Percentiles rank a stretch among this genome's conserved stretches.
Evolutionary conservation across 164 flowering plant species (phyloP).

Genomic region (Nymphaea thermarum): DNA sequence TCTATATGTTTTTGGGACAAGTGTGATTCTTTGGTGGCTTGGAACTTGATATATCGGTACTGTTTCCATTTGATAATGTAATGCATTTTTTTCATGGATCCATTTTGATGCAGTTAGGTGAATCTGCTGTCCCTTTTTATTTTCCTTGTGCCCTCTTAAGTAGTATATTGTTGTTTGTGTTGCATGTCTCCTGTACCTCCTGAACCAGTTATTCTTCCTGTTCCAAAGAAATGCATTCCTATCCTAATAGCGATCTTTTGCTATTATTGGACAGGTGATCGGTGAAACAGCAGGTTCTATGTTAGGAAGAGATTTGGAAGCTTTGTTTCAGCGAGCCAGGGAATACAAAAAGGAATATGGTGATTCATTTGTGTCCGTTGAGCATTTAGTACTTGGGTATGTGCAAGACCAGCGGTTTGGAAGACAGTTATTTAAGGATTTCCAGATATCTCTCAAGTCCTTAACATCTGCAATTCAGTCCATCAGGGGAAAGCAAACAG

Average conservation of each 20-base stretch:
- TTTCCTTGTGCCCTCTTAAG: too few species aligned
- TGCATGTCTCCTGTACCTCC: too few species aligned
- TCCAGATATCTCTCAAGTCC: slow-evolving; percentile 43
- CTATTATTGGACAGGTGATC: slow-evolving; percentile 40
- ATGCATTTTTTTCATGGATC: too few species aligned
- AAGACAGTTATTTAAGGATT: slow-evolving; percentile 76
- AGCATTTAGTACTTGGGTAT: slow-evolving; percentile 88
- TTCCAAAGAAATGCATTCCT: too few species aligned
- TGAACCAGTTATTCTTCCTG: too few species aligned
- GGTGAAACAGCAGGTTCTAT: slow-evolving; percentile 86
- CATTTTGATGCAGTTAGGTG: too few species aligned
- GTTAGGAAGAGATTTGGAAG: slow-evolving; percentile 92
- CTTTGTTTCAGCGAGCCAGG: slow-evolving; percentile 67
- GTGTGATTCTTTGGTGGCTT: too few species aligned
- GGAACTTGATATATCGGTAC: too few species aligned
- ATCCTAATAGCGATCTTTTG: background rate
- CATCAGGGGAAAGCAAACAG: slow-evolving; percentile 80
- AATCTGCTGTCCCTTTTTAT: too few species aligned
- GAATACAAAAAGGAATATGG: slow-evolving; percentile 80
- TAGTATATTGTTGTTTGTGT: too few species aligned
- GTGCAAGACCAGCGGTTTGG: slow-evolving; percentile 76
- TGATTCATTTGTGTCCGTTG: slow-evolving; percentile 87
- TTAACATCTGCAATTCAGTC: slow-evolving; percentile 62
- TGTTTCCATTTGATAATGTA: too few species aligned
- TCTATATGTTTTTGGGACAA: too few species aligned